Base-by-base conservation (phyloP, 2,329 filamentous ascomycete species). In the Niveomyces coronatus region DNA sequence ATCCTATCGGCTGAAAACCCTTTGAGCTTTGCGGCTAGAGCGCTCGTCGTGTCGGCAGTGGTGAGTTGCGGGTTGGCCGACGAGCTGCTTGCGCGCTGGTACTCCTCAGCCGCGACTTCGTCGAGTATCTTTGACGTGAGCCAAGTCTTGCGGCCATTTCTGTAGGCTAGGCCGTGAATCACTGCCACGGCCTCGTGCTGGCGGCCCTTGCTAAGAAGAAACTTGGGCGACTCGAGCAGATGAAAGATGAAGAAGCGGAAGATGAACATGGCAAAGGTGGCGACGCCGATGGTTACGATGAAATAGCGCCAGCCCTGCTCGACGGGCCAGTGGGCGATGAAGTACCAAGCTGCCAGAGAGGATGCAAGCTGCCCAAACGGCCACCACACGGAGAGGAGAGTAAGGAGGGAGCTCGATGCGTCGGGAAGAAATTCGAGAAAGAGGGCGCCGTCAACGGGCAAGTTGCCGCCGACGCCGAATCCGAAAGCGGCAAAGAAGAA, bases 331-430 rank as follows among this genome's bases (percentile, higher is more conserved):
- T 74, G 73, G 19, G 79, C 75, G 40, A 91, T 79, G 47, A 80
- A 85, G 31, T 69, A 81, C 85, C 83, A 89, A 6, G 81, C 84
- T 33, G 85, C 66, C 5, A 83, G 59, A 3, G 78, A 81, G 2
- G 82, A 77, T 40, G 81, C 70, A 7, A 93, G 67, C 53, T 91
- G 84, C 5, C 85, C 86, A 14, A 93, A 62, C 0, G 85, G 83
- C 85, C 86, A 94, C 81, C 84, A 91, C 7, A 87, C 74, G 6
- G 82, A 86, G n/a, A 93, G 67, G 33, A 89, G 67, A 0, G 85
- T 91, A 20, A 91, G 64, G 11, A 91, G 69, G 22, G 77, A 76
- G 45, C 76, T 78, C n/a, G 76, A 81, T 0, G 79, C 74, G 41
- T 81, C 79, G 0, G 86, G 86, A 1, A 93, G 62, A 47, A 89